Conservation (phyloP, 768 basidiomycete genomes). For the Tulasnella sp. region DNA sequence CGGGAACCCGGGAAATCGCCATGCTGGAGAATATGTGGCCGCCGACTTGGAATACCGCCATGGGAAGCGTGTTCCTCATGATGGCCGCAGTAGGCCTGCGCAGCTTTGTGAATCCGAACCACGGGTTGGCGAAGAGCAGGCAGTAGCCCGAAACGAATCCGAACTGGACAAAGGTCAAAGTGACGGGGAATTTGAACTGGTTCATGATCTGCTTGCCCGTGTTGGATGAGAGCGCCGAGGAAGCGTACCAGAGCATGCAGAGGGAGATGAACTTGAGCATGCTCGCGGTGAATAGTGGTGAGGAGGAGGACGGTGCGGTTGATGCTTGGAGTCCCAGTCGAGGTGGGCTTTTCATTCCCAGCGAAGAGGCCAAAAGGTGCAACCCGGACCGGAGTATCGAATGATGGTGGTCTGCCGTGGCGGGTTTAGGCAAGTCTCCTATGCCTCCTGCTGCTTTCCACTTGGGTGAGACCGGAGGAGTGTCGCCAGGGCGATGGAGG, state of each 20-base stretch:
- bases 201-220: constrained; percentile 94
- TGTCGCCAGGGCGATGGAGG: not conserved
- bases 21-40: constrained; percentile 98
- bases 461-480: not conserved
- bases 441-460: not conserved
- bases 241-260: constrained; percentile 89
- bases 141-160: constrained; percentile 89
- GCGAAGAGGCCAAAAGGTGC: not conserved
- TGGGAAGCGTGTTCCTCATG: constrained; percentile 76
- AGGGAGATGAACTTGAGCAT: constrained; percentile 63
- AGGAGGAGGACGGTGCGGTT: not conserved
- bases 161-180: constrained; percentile 96
- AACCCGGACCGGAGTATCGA: not conserved
- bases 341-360: not conserved
- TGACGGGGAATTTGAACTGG: constrained; percentile 90
- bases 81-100: constrained; percentile 70
- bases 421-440: constrained; percentile 8
- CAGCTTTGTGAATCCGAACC: constrained; percentile 61
- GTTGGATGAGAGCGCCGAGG: constrained; percentile 91
- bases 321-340: not conserved
- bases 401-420: constrained; percentile 8
- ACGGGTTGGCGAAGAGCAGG: constrained; percentile 74
- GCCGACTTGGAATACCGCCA: constrained; percentile 96
- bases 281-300: not conserved
- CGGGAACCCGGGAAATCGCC: constrained; percentile 93